phyloP scores from a whole-genome alignment of 306 rosid genomes.

The Acmispon strigosus region DNA sequence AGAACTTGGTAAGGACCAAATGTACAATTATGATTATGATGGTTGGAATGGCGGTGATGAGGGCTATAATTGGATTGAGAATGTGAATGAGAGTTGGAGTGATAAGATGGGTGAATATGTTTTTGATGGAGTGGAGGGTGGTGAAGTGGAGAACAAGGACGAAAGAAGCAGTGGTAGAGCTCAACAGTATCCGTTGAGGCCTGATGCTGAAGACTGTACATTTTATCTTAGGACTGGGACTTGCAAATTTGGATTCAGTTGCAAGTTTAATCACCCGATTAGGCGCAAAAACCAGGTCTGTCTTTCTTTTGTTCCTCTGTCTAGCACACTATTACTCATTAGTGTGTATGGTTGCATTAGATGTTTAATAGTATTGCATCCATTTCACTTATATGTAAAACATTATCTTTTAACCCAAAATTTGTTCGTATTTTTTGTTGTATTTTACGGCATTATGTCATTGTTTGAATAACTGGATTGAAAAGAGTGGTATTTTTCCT shows the following conservation, averaged over 20 bases:
- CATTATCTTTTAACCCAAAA: neutral
- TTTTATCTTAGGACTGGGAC: slow-evolving; percentile 77
- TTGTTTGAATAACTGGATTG: neutral
- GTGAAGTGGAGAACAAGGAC: slow-evolving; percentile 25
- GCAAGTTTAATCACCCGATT: slow-evolving; percentile 88
- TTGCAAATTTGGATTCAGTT: slow-evolving; percentile 82
- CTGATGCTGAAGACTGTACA: slow-evolving; percentile 86
- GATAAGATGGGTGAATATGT: neutral
- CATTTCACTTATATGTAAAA: neutral
- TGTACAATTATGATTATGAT: slow-evolving; percentile 11
- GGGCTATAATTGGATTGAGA: slow-evolving; percentile 19
- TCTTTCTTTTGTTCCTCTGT: slow-evolving; percentile 3
- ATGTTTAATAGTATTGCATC: neutral
- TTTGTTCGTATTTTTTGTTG: neutral
- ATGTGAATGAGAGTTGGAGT: slow-evolving; percentile 26
- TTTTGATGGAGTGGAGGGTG: slow-evolving; percentile 9
- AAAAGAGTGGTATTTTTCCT: neutral
- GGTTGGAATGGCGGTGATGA: slow-evolving; percentile 14
- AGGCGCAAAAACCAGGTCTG: slow-evolving; percentile 59
- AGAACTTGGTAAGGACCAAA: slow-evolving; percentile 15
- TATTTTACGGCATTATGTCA: neutral
- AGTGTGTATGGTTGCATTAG: neutral
- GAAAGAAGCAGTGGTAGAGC: slow-evolving; percentile 23
- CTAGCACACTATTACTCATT: neutral
- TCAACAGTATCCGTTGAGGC: slow-evolving; percentile 70